Evolutionary conservation across 352 stramenopile genomes (phyloP).

Genomic region (Peronospora tabacina): DNA sequence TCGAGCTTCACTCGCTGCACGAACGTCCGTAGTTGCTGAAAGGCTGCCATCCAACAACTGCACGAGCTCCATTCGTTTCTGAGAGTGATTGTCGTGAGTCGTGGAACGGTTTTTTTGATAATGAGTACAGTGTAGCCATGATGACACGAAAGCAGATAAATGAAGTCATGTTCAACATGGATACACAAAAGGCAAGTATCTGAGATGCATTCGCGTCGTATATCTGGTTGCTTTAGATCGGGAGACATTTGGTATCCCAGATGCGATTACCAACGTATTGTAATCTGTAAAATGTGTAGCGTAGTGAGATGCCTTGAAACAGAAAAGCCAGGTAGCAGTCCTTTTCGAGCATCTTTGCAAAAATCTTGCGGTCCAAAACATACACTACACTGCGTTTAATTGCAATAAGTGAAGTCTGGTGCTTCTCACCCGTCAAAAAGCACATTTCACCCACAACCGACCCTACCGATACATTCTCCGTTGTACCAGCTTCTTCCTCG

Average conservation of each 20-base stretch:
- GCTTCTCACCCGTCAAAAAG: slow-evolving; percentile 72
- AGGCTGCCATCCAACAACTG: slow-evolving; percentile 51
- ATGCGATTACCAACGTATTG: slow-evolving; percentile 82
- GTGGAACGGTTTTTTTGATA: neutral
- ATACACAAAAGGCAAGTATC: too few species aligned
- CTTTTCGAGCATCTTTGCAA: slow-evolving; percentile 53
- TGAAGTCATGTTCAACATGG: too few species aligned
- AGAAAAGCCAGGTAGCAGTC: slow-evolving; percentile 66
- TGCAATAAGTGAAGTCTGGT: slow-evolving; percentile 67
- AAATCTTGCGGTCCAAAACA: slow-evolving; percentile 45
- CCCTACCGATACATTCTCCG: slow-evolving; percentile 57
- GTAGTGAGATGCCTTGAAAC: slow-evolving; percentile 65
- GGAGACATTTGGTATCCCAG: slow-evolving; percentile 79
- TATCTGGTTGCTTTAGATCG: slow-evolving; percentile 51
- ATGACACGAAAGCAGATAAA: too few species aligned
- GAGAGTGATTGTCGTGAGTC: too few species aligned
- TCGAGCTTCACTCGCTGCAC: slow-evolving; percentile 53
- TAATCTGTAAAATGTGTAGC: slow-evolving; percentile 66
- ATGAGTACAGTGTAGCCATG: slow-evolving; percentile 3
- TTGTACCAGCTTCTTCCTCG: slow-evolving; percentile 74
- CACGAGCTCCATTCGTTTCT: slow-evolving; percentile 33
- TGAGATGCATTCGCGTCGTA: too few species aligned
- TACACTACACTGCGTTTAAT: slow-evolving; percentile 57
- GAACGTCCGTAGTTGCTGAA: slow-evolving; percentile 35
- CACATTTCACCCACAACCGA: slow-evolving; percentile 73